These are phyloP conservation scores for Letharia columbiana DNA, from an alignment of 495 filamentous ascomycete species.

Conservation along the genomic window DNA sequence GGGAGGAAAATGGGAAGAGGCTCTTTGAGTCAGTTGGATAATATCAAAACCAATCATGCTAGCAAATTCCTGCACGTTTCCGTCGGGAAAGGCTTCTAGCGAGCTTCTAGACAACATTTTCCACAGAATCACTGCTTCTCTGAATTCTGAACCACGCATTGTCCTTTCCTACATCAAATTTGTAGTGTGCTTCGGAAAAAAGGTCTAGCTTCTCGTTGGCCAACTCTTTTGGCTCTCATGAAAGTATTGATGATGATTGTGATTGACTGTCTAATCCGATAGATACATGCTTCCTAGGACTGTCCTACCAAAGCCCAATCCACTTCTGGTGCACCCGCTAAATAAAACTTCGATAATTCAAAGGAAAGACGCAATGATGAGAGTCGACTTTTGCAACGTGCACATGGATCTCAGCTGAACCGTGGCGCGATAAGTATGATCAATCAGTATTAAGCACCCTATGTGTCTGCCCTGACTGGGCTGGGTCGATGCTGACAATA, in stretches of 20 bases:
- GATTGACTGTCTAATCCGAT: constrained; percentile 1
- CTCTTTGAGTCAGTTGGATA: neutral
- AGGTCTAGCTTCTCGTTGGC: neutral
- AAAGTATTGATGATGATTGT: neutral
- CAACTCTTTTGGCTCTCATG: neutral
- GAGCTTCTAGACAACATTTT: neutral
- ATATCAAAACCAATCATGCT: constrained; percentile 3
- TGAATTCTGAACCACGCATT: too few relatives aligned
- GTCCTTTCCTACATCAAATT: too few relatives aligned
- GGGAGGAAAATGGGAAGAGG: neutral
- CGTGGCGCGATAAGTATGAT: neutral
- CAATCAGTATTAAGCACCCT: constrained; percentile 1
- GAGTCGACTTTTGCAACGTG: constrained; percentile 9
- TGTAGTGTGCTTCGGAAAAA: neutral
- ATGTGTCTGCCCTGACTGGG: constrained; percentile 6
- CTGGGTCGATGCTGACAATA: constrained; percentile 10
- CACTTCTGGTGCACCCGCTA: neutral
- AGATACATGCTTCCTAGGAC: constrained; percentile 7
- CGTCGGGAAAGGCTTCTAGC: neutral
- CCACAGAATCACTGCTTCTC: neutral
- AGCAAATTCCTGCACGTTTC: constrained; percentile 3
- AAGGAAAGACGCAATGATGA: neutral
- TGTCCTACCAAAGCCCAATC: neutral
- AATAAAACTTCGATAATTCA: neutral
- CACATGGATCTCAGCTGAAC: constrained; percentile 1